Conservation (phyloP, 108 stramenopile genomes). For the Chaetoceros tenuissimus region DNA sequence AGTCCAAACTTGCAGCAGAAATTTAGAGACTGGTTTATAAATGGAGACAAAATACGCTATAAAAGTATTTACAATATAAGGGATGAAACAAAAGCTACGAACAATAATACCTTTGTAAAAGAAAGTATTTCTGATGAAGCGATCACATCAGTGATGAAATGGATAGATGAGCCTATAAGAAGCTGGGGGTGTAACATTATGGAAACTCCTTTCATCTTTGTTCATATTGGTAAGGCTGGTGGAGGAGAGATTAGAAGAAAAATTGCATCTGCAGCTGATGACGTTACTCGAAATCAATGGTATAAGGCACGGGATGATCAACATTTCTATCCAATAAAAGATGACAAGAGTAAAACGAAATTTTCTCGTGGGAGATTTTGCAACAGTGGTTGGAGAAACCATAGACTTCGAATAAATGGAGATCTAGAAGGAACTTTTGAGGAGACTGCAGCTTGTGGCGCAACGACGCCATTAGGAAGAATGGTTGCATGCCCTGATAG, state of each 20-base stretch:
- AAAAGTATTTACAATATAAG: no score
- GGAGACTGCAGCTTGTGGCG: slow-evolving; percentile 20
- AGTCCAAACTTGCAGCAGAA: no score
- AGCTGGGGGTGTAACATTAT: slow-evolving; percentile 32
- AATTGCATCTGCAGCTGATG: slow-evolving; percentile 23
- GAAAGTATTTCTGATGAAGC: no score
- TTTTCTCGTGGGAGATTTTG: slow-evolving; percentile 15
- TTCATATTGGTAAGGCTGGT: slow-evolving; percentile 38
- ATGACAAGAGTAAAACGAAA: neutral
- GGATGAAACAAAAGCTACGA: no score
- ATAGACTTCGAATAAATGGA: neutral
- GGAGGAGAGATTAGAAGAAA: slow-evolving; percentile 24
- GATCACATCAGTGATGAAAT: no score
- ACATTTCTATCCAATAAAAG: slow-evolving; percentile 19
- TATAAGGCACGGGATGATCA: slow-evolving; percentile 11
- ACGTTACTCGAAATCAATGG: slow-evolving; percentile 11
- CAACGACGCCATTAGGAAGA: slow-evolving; percentile 31
- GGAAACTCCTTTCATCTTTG: slow-evolving; percentile 36
- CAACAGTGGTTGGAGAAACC: slow-evolving; percentile 10
- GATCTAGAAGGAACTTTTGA: slow-evolving; percentile 11
- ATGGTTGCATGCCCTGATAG: slow-evolving; percentile 24
- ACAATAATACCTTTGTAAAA: no score
- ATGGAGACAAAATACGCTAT: no score
- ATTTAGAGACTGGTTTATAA: no score
- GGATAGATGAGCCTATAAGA: no score